Percentiles rank a stretch among this genome's conserved stretches.
These are phyloP conservation scores for Jaminaea rosea DNA, from an alignment of 1,284 basidiomycete species.

Conservation along the genomic window DNA sequence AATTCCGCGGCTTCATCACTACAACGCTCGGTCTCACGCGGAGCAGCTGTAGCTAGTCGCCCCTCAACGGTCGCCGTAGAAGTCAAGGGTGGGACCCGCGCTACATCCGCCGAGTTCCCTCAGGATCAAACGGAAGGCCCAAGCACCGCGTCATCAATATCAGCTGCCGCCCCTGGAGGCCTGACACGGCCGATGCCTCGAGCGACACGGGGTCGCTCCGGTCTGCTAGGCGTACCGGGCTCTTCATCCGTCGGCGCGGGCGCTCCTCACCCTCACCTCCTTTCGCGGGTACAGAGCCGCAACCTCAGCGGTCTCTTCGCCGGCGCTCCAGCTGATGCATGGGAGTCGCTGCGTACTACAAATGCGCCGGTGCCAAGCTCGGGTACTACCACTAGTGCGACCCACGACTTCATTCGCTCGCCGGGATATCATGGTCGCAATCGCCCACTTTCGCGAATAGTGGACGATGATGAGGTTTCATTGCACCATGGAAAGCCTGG, in stretches of 20 bases:
- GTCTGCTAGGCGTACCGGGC: too few relatives aligned
- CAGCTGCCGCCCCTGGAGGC: neutral
- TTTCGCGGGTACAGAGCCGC: neutral
- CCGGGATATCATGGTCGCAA: constrained; percentile 1
- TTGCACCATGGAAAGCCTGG: constrained; percentile 22
- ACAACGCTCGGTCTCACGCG: constrained; percentile 9
- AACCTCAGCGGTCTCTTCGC: constrained; percentile 19
- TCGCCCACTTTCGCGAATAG: constrained; percentile 20
- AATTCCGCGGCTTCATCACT: neutral
- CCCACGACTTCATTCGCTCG: too few relatives aligned
- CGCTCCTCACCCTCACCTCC: too few relatives aligned
- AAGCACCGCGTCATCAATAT: neutral
- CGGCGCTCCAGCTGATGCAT: constrained; percentile 10
- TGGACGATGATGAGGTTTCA: constrained; percentile 38
- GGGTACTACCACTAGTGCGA: too few relatives aligned
- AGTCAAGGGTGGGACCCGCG: constrained; percentile 25
- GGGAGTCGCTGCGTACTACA: neutral
- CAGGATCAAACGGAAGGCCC: neutral
- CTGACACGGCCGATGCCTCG: too few relatives aligned
- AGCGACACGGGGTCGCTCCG: neutral
- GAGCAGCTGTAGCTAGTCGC: constrained; percentile 27
- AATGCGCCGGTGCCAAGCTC: too few relatives aligned
- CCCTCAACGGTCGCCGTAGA: constrained; percentile 29
- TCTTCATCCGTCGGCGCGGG: too few relatives aligned
- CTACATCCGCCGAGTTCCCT: constrained; percentile 24